phyloP scores from a whole-genome alignment of 2,329 filamentous ascomycete species.

The Alternaria incomplexa region DNA sequence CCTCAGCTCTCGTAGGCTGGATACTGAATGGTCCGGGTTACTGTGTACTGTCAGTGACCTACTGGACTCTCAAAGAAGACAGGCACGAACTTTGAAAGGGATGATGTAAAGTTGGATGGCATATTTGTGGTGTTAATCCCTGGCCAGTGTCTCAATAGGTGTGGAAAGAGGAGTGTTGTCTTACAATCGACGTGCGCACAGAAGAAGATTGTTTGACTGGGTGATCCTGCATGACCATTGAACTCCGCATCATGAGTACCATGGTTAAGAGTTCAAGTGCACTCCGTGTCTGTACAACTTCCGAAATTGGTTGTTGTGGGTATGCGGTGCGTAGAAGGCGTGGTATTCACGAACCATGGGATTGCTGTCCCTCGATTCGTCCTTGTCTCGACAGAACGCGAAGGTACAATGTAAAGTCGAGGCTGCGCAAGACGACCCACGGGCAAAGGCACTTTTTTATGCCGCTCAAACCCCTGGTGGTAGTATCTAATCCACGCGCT shows the following conservation, averaged over 20 bases:
- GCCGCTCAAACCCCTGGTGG: background rate
- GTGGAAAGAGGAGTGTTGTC: background rate
- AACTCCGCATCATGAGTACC: background rate
- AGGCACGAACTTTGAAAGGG: background rate
- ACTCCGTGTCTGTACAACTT: background rate
- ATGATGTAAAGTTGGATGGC: background rate
- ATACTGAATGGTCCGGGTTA: background rate
- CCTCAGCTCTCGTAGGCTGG: background rate
- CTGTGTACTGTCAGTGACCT: background rate
- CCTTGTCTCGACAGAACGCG: background rate
- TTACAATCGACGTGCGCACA: background rate
- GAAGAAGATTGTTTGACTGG: background rate
- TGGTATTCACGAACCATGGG: background rate
- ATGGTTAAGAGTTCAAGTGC: background rate
- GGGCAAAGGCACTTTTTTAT: background rate
- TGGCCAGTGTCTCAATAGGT: background rate
- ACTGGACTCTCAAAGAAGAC: background rate
- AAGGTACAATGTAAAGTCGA: background rate
- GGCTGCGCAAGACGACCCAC: background rate
- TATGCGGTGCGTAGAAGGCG: background rate
- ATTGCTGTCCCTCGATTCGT: background rate
- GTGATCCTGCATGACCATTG: background rate
- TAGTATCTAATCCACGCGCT: background rate
- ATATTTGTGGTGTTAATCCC: background rate
- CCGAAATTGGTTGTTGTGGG: background rate